Evolutionary conservation across 2,329 filamentous ascomycete species (phyloP).

Genomic region (Nemania serpens): DNA sequence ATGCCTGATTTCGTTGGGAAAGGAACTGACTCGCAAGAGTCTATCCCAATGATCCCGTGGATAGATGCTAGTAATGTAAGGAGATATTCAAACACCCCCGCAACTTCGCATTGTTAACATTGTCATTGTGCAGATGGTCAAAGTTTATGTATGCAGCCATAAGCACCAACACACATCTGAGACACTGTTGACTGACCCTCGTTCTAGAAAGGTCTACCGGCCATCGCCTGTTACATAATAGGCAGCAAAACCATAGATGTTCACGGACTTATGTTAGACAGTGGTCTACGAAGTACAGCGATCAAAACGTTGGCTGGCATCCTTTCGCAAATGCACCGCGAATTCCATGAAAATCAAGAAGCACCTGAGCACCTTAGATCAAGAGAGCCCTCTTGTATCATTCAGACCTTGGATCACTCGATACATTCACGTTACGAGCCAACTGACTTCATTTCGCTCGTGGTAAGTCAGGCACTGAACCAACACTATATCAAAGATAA

Average conservation of each 20-base stretch:
- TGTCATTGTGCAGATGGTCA: background rate
- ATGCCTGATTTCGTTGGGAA: too few species aligned
- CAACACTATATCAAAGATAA: background rate
- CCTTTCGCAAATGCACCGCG: background rate
- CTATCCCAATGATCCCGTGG: too few species aligned
- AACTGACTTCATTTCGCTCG: conserved; percentile 6
- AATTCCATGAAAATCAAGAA: conserved; percentile 9
- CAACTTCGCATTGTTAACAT: background rate
- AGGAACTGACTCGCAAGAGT: too few species aligned
- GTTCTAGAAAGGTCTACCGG: background rate
- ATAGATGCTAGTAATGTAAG: too few species aligned
- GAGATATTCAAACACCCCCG: too few species aligned
- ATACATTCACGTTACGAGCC: background rate
- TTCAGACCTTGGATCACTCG: background rate
- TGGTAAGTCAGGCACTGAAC: background rate
- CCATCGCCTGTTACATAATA: background rate
- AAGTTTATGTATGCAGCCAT: background rate
- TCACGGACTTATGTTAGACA: too few species aligned
- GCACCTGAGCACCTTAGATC: background rate
- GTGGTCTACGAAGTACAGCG: too few species aligned
- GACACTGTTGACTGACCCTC: background rate
- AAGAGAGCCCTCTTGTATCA: conserved; percentile 7
- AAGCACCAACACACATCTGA: background rate
- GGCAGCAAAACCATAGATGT: too few species aligned
- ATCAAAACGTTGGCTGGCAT: background rate